Conservation (phyloP, 176 grass and related monocot genomes). For the Musa beccarii region DNA sequence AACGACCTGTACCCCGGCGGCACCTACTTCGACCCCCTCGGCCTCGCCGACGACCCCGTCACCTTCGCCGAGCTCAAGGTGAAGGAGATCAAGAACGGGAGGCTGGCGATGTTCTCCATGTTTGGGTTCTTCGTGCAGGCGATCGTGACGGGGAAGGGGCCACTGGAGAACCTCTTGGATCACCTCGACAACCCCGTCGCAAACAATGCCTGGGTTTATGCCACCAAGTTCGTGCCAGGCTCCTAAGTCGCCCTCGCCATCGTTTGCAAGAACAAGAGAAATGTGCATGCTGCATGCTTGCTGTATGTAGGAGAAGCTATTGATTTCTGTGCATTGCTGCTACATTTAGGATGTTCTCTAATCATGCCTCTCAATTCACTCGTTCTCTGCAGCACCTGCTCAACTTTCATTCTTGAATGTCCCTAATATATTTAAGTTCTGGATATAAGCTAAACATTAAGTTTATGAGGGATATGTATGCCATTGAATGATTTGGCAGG, state of each 20-base stretch:
- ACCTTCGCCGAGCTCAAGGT: slow-evolving; percentile 31
- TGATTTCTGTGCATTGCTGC: too few relatives aligned
- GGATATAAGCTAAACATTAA: too few relatives aligned
- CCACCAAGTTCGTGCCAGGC: slow-evolving; percentile 78
- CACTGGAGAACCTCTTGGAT: slow-evolving; percentile 88
- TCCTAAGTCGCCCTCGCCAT: slow-evolving; percentile 27
- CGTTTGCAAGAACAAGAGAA: too few relatives aligned
- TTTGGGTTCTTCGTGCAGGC: slow-evolving; percentile 90
- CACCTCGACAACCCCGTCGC: slow-evolving; percentile 75
- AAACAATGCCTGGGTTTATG: slow-evolving; percentile 46
- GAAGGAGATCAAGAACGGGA: slow-evolving; percentile 65
- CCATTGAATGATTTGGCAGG: too few relatives aligned
- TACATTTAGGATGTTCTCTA: too few relatives aligned
- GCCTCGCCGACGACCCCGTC: slow-evolving; percentile 76
- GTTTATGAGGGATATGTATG: too few relatives aligned
- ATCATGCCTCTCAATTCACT: too few relatives aligned
- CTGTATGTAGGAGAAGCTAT: too few relatives aligned
- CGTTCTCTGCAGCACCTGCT: too few relatives aligned
- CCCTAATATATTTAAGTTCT: too few relatives aligned
- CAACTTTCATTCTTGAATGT: too few relatives aligned
- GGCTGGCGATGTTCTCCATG: slow-evolving; percentile 97
- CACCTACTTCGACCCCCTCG: slow-evolving; percentile 81
- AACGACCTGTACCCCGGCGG: slow-evolving; percentile 89
- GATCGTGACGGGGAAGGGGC: slow-evolving; percentile 86
- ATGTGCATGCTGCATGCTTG: too few relatives aligned